Conservation (phyloP, 2,329 filamentous ascomycete species). For the Trichoderma sp. region DNA sequence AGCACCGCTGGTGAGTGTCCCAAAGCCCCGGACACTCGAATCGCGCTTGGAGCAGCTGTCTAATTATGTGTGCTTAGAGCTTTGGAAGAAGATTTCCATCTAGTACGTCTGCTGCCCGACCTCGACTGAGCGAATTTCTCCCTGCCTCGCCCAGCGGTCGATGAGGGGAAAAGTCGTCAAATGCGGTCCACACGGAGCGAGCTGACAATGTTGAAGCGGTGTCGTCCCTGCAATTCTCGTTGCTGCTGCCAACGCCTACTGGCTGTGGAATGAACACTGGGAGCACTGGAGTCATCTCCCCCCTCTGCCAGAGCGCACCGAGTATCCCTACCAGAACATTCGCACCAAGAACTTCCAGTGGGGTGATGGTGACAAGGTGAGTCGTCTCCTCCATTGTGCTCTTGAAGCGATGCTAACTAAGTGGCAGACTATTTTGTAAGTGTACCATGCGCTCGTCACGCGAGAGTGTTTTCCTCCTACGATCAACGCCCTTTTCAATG, state of each 20-base stretch:
- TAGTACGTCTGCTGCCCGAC: conserved; percentile 67
- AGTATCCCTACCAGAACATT: conserved; percentile 98
- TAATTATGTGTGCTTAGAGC: conserved; percentile 59
- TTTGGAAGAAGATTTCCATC: conserved; percentile 95
- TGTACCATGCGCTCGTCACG: conserved; percentile 13
- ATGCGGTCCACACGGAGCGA: conserved; percentile 30
- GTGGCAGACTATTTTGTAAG: conserved; percentile 57
- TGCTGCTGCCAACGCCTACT: conserved; percentile 79
- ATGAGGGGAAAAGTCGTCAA: conserved; percentile 6
- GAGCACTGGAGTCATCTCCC: conserved; percentile 87
- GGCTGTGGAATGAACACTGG: conserved; percentile 95
- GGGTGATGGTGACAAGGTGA: conserved; percentile 93
- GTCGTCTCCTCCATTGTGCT: conserved; percentile 27
- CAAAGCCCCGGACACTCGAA: conserved; percentile 18
- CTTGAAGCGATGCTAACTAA: conserved; percentile 35
- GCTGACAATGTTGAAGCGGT: conserved; percentile 55
- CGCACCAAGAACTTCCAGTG: conserved; percentile 93
- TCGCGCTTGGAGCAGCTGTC: conserved; percentile 28
- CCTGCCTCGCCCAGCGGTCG: background rate
- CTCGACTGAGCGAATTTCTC: conserved; percentile 36
- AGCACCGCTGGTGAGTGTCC: conserved; percentile 73
- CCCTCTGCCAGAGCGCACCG: conserved; percentile 83
- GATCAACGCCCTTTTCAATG: background rate
- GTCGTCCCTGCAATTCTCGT: conserved; percentile 73
- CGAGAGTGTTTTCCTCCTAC: background rate